phyloP scores from a whole-genome alignment of 108 stramenopile genomes.

The Stephanodiscus minutulus region DNA sequence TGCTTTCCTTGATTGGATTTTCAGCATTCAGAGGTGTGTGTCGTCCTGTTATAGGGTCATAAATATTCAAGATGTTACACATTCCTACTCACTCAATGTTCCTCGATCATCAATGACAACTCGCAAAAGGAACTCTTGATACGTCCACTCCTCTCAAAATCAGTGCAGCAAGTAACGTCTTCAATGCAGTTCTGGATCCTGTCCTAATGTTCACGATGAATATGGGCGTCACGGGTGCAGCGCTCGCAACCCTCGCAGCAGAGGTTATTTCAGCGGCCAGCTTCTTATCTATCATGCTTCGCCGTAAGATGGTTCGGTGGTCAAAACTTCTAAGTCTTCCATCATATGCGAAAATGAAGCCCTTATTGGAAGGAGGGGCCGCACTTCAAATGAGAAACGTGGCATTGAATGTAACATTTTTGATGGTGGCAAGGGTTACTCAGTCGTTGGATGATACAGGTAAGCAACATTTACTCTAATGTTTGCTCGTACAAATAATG shows the following conservation, averaged over 20 bases:
- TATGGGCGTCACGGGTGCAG: constrained; percentile 89
- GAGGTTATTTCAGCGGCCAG: constrained; percentile 72
- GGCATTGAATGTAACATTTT: constrained; percentile 83
- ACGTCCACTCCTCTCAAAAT: constrained; percentile 87
- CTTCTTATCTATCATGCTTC: constrained; percentile 62
- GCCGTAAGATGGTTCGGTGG: constrained; percentile 59
- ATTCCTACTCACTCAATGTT: background rate
- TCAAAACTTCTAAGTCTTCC: constrained; percentile 66
- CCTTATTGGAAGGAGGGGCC: constrained; percentile 74
- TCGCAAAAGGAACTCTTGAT: constrained; percentile 62
- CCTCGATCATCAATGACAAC: background rate
- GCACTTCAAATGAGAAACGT: constrained; percentile 85
- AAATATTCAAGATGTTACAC: background rate
- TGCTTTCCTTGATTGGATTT: constrained; percentile 71
- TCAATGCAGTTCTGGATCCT: constrained; percentile 86
- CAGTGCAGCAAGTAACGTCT: constrained; percentile 71
- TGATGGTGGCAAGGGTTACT: constrained; percentile 79
- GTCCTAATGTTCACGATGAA: constrained; percentile 77
- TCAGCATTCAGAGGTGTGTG: constrained; percentile 51
- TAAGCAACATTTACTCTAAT: too few species aligned
- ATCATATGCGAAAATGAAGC: constrained; percentile 59
- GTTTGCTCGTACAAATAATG: too few species aligned
- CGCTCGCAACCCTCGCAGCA: constrained; percentile 78
- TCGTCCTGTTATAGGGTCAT: background rate
- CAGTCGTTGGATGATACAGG: constrained; percentile 82